Evolutionary conservation across 768 basidiomycete species (phyloP), one percentile per base, ranked within the genome.

Genomic region (Podaxis pistillaris): DNA sequence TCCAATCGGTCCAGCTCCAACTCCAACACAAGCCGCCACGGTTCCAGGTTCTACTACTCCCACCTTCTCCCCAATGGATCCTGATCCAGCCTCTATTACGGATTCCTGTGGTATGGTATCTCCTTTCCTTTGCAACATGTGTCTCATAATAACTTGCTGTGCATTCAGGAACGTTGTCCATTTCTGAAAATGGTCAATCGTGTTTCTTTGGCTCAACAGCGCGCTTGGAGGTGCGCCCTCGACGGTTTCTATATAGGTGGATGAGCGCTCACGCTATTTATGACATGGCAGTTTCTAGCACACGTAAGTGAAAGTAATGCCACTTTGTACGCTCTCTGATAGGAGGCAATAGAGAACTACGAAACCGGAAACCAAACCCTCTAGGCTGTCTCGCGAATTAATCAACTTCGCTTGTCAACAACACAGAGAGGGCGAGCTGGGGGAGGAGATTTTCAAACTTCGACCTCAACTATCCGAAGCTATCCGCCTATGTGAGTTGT

Each of bases 121-220:
- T 38, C 38, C 53, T 49, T 30, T 13, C 60, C 11, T 15, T 28
- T n/a, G 51, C 3, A 26, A 13, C 22, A 22, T 58, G 24, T 26
- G 24, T 40, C 37, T 58, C n/a, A 52, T 38, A 36, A 56, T 56
- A 50, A 15, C 50, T 24, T 36, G 4, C 22, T 30, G 30, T 3
- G 79, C 51, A 12, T 11, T 9, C 56, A 86, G 86, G 86, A 17
- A 88, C 87, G 8, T 73, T 89, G 56, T 81, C 80, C 2, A 77
- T 89, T 26, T 84, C 81, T n/a, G 70, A 78, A 24, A 71, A 81
- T 52, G 86, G 85, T 0, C 83, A 84, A 64, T 78, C 81, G 0
- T 79, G 73, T 38, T 88, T 86, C 69, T 77, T 86, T 62, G 88
- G 90, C 17, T 79, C 81, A 62, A 90, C 87, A 0, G 86, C 90